Evolutionary conservation across 164 flowering plant genomes (phyloP).

Genomic region (Saururus chinensis): DNA sequence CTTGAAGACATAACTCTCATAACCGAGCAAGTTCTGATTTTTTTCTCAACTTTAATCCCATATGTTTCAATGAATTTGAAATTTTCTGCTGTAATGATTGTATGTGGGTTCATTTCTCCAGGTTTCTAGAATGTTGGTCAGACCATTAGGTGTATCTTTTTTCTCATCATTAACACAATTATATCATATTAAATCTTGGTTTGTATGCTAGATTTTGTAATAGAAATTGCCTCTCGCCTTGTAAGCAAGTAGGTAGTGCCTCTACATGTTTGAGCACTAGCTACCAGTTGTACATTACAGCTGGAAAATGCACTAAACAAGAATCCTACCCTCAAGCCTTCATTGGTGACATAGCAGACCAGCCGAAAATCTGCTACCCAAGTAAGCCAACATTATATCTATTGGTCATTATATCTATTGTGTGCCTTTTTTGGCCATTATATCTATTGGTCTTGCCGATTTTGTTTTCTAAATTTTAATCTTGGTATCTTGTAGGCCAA

Average conservation of each 20-base stretch:
- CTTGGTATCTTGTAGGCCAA: conserved; percentile 34
- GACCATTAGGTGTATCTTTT: too few species aligned
- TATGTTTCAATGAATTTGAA: too few species aligned
- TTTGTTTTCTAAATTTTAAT: neutral
- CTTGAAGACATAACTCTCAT: too few species aligned
- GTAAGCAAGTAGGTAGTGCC: conserved; percentile 83
- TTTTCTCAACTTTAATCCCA: too few species aligned
- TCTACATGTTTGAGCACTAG: conserved; percentile 30
- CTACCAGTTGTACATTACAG: conserved; percentile 78
- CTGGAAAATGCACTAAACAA: conserved; percentile 79
- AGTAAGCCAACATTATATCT: too few species aligned
- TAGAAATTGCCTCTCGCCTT: too few species aligned
- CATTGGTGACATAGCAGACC: conserved; percentile 67
- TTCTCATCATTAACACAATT: neutral
- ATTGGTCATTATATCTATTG: neutral
- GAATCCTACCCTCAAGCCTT: conserved; percentile 54
- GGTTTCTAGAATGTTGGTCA: too few species aligned
- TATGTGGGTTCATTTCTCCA: too few species aligned
- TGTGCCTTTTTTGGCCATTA: neutral
- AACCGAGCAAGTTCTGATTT: too few species aligned
- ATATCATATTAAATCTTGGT: neutral
- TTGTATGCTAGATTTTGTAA: conserved; percentile 43
- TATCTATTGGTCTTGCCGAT: conserved; percentile 3
- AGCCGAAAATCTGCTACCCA: conserved; percentile 71
- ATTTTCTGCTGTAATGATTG: too few species aligned